Base-by-base conservation (phyloP, 2,329 filamentous ascomycete genomes). In the Fusarium lyarnte region DNA sequence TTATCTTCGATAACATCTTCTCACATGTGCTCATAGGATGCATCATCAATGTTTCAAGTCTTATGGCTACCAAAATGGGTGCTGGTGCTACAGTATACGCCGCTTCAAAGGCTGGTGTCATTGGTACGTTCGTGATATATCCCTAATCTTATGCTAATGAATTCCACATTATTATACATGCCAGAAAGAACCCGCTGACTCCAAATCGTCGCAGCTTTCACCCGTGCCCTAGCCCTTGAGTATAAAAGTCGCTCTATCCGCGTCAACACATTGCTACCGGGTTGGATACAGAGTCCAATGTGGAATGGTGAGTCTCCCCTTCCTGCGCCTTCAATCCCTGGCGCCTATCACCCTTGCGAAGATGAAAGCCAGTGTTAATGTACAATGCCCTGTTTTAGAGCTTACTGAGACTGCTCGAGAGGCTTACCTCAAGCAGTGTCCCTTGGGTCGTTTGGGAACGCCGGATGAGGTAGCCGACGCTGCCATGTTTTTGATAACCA, bases 281-380 rank as follows among this genome's bases (percentile, higher is more conserved):
- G 94, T 11, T 97, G 95, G 84, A 91, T 97, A 74, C 86, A 92
- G 63, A 95, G 93, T 49, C 87, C 90, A 52, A 97, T 97, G 93
- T 94, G 92, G 74, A 82, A 87, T 79, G 85, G 93, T 95, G 82
- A 82, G 84, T 81, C 58, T 67, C 66, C 66, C 66, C 66, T 65
- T 69, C 71, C 58, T 63, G 54, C 57, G 63, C 55, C 58, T 63
- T 58, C 29, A 51, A 63, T 63, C 60, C 54, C 39, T 61, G 46
- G 63, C 57, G 36, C 58, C 42, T 27, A 57, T 65, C 31, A 53
- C 58, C 66, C 51, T 42, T 60, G 42, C 38, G 53, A 57, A 69
- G 66, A 69, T 72, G 57, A 74, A 69, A 53, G 16, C 51, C 66
- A 57, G 74, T 77, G 77, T 78, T 83, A 79, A 87, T 83, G 79